phyloP scores from a whole-genome alignment of 768 basidiomycete genomes.

The Panaeolus papilionaceus region DNA sequence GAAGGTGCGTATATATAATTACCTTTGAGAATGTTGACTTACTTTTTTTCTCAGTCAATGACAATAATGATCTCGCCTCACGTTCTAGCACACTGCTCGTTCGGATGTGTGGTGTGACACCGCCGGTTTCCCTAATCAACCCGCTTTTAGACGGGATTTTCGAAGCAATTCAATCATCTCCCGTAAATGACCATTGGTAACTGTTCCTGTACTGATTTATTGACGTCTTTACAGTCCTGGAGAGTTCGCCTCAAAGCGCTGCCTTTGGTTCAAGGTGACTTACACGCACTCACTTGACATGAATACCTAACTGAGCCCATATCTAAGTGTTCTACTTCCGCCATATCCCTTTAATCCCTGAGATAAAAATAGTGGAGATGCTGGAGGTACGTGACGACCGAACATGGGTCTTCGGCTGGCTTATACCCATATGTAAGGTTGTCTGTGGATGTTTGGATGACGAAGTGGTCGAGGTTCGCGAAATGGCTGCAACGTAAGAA shows the following conservation, averaged over 20 bases:
- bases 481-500: conserved; percentile 84
- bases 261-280: conserved; percentile 78
- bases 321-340: conserved; percentile 84
- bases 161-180: conserved; percentile 75
- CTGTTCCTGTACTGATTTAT: background rate
- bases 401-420: background rate
- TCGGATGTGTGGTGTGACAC: conserved; percentile 86
- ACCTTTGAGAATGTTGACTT: background rate
- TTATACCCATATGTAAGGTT: conserved; percentile 48
- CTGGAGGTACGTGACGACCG: conserved; percentile 60
- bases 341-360: conserved; percentile 80
- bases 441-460: conserved; percentile 84
- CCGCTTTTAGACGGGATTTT: conserved; percentile 77
- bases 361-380: conserved; percentile 78
- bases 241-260: conserved; percentile 85
- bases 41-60: conserved; percentile 56
- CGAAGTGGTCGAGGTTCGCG: conserved; percentile 87
- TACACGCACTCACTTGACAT: background rate
- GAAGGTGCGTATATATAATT: conserved; percentile 51
- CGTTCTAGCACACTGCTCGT: conserved; percentile 76
- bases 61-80: conserved; percentile 72
- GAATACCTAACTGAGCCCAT: conserved; percentile 6
- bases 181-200: conserved; percentile 49
- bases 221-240: conserved; percentile 70
- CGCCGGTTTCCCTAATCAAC: conserved; percentile 71